Evolutionary conservation across 1,139 yeast species (phyloP).

Genomic region (Hemisphaericaspora lyxosophila): DNA sequence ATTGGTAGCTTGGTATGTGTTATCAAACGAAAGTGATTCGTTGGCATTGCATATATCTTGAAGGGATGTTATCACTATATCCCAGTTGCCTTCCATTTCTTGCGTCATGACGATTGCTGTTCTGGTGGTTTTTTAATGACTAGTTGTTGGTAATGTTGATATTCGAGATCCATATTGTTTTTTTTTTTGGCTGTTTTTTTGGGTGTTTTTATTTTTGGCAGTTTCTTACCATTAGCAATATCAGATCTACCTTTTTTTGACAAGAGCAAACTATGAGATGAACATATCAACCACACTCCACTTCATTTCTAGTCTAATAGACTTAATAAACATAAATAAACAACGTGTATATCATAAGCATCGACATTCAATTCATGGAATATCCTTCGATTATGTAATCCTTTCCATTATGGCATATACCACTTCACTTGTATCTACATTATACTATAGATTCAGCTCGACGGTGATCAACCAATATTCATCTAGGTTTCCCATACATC

Average conservation of each 20-base stretch:
- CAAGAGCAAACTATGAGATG: not conserved
- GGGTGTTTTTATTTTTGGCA: too few species aligned
- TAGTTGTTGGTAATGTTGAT: not conserved
- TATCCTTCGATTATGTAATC: conserved; percentile 28
- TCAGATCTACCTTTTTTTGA: too few species aligned
- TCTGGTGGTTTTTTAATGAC: not conserved
- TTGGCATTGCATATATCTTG: conserved; percentile 68
- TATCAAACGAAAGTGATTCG: conserved; percentile 54
- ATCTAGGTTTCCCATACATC: conserved; percentile 21
- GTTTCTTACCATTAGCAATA: too few species aligned
- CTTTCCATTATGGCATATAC: conserved; percentile 16
- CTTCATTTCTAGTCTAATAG: not conserved
- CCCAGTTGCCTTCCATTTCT: conserved; percentile 64
- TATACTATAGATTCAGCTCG: conserved; percentile 14
- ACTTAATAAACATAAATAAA: not conserved
- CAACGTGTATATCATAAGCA: conserved; percentile 22
- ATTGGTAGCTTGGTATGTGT: conserved; percentile 27
- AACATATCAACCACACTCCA: not conserved
- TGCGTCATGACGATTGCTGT: conserved; percentile 12
- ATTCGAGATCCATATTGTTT: not conserved
- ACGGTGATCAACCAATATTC: conserved; percentile 16
- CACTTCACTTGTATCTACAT: conserved; percentile 15
- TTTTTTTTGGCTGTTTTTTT: conserved; percentile 3
- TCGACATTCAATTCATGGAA: conserved; percentile 25
- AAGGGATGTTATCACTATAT: conserved; percentile 59